Percentiles rank a stretch among this genome's conserved stretches.
phyloP scores from a whole-genome alignment of 176 grass and related monocot genomes.

The Tillandsia fasciculata region DNA sequence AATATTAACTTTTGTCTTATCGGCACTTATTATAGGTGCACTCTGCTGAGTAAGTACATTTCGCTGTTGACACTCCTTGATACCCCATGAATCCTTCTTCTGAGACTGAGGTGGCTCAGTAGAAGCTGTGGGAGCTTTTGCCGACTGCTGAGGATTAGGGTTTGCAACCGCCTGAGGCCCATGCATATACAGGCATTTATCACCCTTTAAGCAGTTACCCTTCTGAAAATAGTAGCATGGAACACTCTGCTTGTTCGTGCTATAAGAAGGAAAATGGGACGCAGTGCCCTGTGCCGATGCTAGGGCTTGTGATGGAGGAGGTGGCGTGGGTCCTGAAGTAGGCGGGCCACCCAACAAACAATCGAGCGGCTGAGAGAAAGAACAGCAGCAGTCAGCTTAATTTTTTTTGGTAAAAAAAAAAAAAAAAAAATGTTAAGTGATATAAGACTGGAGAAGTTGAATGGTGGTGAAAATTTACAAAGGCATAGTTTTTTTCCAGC shows the following conservation, averaged over 20 bases:
- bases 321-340: conserved; percentile 29
- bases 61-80: conserved; percentile 12
- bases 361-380: conserved; percentile 68
- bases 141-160: conserved; percentile 33
- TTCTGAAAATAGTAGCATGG: conserved; percentile 97
- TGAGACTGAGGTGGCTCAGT: conserved; percentile 25
- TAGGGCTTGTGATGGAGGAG: conserved; percentile 7
- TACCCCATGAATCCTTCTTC: conserved; percentile 32
- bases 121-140: conserved; percentile 34
- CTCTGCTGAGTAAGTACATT: conserved; percentile 20
- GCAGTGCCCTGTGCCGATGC: neutral
- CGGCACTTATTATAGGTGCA: conserved; percentile 9
- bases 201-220: conserved; percentile 90
- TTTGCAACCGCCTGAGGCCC: conserved; percentile 35
- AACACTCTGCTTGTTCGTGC: conserved; percentile 47
- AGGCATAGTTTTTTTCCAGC: neutral
- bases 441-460: too few species aligned
- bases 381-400: conserved; percentile 25
- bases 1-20: conserved; percentile 21
- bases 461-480: too few species aligned
- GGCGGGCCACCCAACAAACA: conserved; percentile 40
- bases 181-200: conserved; percentile 76
- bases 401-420: neutral
- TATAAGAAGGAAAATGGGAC: conserved; percentile 36
- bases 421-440: too few species aligned